Conservation (phyloP, 2,329 filamentous ascomycete species). For the Tolypocladium capitatum region DNA sequence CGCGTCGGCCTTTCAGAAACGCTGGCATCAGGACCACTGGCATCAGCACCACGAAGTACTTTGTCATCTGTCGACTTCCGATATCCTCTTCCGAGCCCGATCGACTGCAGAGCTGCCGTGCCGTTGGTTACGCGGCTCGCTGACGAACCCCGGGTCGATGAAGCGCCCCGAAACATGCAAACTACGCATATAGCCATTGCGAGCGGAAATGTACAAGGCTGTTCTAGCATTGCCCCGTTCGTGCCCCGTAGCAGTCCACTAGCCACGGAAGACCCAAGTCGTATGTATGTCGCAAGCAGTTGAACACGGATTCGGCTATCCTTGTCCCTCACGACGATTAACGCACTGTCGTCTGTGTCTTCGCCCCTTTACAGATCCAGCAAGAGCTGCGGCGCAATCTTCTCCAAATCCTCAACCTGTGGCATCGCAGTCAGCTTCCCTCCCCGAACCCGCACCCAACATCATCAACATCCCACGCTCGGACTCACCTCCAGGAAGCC, state of each 20-base stretch:
- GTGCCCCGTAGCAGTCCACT: not conserved
- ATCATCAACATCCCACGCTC: not conserved
- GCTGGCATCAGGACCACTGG: not conserved
- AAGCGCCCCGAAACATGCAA: not conserved
- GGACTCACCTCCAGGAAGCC: slow-evolving; percentile 60
- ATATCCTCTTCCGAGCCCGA: not conserved
- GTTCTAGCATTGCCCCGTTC: not conserved
- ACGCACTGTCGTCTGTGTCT: not conserved
- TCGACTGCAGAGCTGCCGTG: not conserved
- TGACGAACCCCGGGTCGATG: not conserved
- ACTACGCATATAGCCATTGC: not conserved
- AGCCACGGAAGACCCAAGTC: not conserved
- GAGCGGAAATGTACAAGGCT: not conserved
- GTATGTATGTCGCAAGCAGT: not conserved
- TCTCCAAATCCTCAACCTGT: slow-evolving; percentile 80
- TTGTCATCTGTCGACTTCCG: not conserved
- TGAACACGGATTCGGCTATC: not conserved
- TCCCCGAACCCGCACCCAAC: not conserved
- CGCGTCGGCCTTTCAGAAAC: not conserved
- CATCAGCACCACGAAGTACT: no score
- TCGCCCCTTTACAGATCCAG: slow-evolving; percentile 57
- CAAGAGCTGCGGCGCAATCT: slow-evolving; percentile 69
- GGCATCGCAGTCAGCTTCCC: slow-evolving; percentile 5
- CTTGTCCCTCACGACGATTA: not conserved
- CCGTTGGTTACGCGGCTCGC: not conserved